Conservation (phyloP, 2,329 filamentous ascomycete genomes). For the Cordyceps cicadae region DNA sequence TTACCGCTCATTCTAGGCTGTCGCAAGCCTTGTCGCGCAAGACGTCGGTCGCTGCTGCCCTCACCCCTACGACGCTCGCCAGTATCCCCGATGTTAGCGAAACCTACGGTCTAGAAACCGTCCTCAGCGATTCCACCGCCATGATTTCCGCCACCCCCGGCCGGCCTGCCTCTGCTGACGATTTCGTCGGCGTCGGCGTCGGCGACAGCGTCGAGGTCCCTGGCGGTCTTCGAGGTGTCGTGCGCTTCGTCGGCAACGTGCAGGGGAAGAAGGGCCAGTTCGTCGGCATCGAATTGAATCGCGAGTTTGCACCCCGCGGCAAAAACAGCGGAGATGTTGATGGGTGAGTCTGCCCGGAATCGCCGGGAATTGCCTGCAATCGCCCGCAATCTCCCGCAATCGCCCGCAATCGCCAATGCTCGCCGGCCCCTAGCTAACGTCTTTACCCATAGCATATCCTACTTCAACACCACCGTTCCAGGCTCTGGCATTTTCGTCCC, state of each 20-base stretch:
- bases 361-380: constrained; percentile 10
- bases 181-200: constrained; percentile 44
- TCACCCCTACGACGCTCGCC: constrained; percentile 56
- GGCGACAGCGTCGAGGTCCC: constrained; percentile 88
- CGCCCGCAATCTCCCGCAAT: constrained; percentile 8
- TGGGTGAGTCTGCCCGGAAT: constrained; percentile 50
- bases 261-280: constrained; percentile 86
- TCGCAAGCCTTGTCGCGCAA: constrained; percentile 53
- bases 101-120: constrained; percentile 52
- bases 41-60: constrained; percentile 60
- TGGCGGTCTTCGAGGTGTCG: constrained; percentile 81
- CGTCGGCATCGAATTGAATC: constrained; percentile 80
- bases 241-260: constrained; percentile 83
- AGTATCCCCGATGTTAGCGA: constrained; percentile 59
- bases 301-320: constrained; percentile 71
- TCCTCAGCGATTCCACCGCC: constrained; percentile 33
- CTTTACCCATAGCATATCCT: constrained; percentile 45
- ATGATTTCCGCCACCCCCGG: constrained; percentile 50
- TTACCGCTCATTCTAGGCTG: constrained; percentile 41
- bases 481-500: constrained; percentile 93
- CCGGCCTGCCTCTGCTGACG: constrained; percentile 54
- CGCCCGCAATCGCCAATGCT: not conserved
- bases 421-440: constrained; percentile 12
- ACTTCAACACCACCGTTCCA: constrained; percentile 71
- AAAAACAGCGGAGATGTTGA: constrained; percentile 98